Conservation (phyloP, 805 yeast genomes). For the Wickerhamomyces bovis region DNA sequence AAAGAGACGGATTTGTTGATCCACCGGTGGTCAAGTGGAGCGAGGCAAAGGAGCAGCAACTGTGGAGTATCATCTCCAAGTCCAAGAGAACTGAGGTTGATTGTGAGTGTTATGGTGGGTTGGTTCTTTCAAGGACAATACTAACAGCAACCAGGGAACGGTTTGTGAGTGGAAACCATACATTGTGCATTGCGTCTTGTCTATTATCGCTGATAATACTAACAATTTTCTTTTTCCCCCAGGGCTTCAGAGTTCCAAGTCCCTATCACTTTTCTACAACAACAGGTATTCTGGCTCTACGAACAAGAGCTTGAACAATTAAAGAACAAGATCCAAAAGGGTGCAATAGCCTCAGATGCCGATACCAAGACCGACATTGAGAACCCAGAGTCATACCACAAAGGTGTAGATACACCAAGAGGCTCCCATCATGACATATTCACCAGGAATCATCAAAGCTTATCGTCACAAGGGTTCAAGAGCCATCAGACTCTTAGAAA, state of each 20-base stretch:
- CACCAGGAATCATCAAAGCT: neutral
- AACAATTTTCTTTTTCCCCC: neutral
- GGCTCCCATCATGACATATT: neutral
- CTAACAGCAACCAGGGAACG: slow-evolving; percentile 8
- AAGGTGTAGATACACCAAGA: neutral
- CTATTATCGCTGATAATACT: no score
- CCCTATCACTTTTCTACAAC: slow-evolving; percentile 22
- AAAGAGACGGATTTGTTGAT: slow-evolving; percentile 20
- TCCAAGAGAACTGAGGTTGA: slow-evolving; percentile 22
- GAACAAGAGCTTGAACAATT: slow-evolving; percentile 24
- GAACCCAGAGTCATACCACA: neutral
- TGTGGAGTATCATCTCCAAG: slow-evolving; percentile 22
- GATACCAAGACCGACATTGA: neutral
- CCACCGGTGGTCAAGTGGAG: slow-evolving; percentile 24
- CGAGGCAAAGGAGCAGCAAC: slow-evolving; percentile 17
- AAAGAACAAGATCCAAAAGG: slow-evolving; percentile 16
- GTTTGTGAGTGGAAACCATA: slow-evolving; percentile 4
- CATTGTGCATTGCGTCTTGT: no score
- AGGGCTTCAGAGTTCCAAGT: slow-evolving; percentile 16
- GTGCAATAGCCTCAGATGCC: slow-evolving; percentile 13
- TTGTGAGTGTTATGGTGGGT: slow-evolving; percentile 8
- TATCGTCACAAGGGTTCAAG: neutral
- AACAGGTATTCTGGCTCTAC: slow-evolving; percentile 25
- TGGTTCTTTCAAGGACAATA: neutral
- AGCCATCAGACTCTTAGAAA: slow-evolving; percentile 3